Evolutionary conservation across 257 asterid species (phyloP), one percentile per base, ranked within the genome.

Genomic region (Marsdenia floribunda): DNA sequence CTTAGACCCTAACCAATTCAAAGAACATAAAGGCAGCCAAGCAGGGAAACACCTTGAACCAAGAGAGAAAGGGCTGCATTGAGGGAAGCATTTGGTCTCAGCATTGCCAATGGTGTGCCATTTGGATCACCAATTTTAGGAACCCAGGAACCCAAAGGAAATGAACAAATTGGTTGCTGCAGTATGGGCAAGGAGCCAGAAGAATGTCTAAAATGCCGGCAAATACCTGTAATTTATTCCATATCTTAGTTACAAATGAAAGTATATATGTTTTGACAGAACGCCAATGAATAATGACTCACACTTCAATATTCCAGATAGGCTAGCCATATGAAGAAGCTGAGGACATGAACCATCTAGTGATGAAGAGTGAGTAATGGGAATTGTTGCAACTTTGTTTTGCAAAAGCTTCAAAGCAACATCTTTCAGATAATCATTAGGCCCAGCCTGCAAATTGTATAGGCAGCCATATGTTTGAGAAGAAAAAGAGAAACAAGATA

Each of bases 141-240:
- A 65, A 88, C 91, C 96, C 96, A 90, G 46, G 93, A 85, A 72
- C 93, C 96, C 82, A 90, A 68, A 77, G 93, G 90, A 78, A 90
- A 78, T 55, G 88, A 83, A 74, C 85, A 86, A 78, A 90, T 85
- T 71, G 96, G 96, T 68, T 84, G 90, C 79, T 88, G 91, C 75
- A 90, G 93, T 80, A 90, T 85, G 74, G 96, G 93, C 83, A 90
- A 77, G 63, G 96, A 88, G 82, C 90, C 82, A 81, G 91, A 79
- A 78, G 96, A 90, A 86, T 90, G 87, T 81, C 80, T 86, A 83
- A 90, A 90, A 83, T 86, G 87, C 69, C 96, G 86, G 76, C 96
- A 90, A 66, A 90, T 76, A 84, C 96, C 96, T 90, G 77, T 57
- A 71, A 59, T 59, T 71, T 73, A 42, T 40, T 65, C 64, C 44